phyloP scores from a whole-genome alignment of 176 grass and related monocot genomes.

The Ensete glaucum region DNA sequence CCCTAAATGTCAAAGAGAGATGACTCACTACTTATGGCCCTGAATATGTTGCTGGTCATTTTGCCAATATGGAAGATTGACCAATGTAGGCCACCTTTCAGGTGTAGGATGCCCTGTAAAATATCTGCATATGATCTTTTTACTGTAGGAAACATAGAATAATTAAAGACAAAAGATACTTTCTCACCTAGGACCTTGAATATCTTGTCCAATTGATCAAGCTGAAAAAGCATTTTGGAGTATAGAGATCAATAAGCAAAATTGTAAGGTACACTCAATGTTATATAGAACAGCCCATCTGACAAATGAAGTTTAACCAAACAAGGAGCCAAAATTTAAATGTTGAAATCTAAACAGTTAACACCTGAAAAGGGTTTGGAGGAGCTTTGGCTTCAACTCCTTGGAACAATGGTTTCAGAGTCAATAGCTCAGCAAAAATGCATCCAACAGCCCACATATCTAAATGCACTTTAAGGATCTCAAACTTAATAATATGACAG shows the following conservation, averaged over 20 bases:
- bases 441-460: slow-evolving; percentile 99
- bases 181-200: slow-evolving; percentile 96
- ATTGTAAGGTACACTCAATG: slow-evolving; percentile 7
- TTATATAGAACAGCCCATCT: not conserved
- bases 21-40: slow-evolving; percentile 81
- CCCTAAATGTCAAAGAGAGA: slow-evolving; percentile 11
- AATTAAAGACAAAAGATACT: slow-evolving; percentile 6
- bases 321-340: not conserved
- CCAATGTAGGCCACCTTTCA: slow-evolving; percentile 95
- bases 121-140: not conserved
- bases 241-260: slow-evolving; percentile 29
- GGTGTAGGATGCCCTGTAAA: slow-evolving; percentile 78
- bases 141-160: slow-evolving; percentile 8
- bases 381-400: slow-evolving; percentile 92
- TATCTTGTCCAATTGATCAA: slow-evolving; percentile 99
- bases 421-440: slow-evolving; percentile 98
- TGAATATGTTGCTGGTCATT: slow-evolving; percentile 92
- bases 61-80: slow-evolving; percentile 80
- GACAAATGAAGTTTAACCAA: not conserved
- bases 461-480: slow-evolving; percentile 45
- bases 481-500: not conserved
- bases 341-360: not conserved
- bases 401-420: slow-evolving; percentile 97
- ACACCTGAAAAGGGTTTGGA: slow-evolving; percentile 92
- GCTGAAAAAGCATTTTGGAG: slow-evolving; percentile 38